Base-by-base conservation (phyloP, 1,284 basidiomycete species). In the Trichosporon faecale region DNA sequence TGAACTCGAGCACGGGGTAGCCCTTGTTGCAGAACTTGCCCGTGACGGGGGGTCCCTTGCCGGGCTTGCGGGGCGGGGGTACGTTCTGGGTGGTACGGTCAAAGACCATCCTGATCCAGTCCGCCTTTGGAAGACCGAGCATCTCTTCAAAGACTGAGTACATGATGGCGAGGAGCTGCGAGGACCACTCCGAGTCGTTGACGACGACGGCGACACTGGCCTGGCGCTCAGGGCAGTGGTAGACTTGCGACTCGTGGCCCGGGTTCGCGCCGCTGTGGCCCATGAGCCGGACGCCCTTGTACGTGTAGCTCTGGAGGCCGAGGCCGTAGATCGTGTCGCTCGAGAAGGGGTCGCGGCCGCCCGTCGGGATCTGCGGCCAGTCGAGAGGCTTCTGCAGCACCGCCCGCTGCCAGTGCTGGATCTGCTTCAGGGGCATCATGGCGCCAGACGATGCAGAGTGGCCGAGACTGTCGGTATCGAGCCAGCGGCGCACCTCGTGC, bases 261-360 rank as follows among this genome's bases (percentile, higher is more conserved):
- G 73, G 72, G 11, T 68, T 52, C 1, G 46, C 25, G n/a, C 74
- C 73, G 5, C 40, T 52, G 64, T 76, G 74, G 27, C 57, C 57
- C 5, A 61, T 4, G 27, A 61, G 5, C 4, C 16, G 14, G 18
- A 21, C 57, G 18, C 16, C n/a, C 57, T 61, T 18, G 57, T 61
- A 61, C 29, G 5, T 12, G 18, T 61, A 31, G 6, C 16, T 31
- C 21, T 18, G 8, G 7, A 31, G 57, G 31, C 57, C 57, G 3
- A 61, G 27, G 29, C 29, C 16, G 57, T 61, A 61, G 21, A 61
- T 33, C 29, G 21, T 12, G 4, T 61, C 57, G 29, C 29, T 61
- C 4, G 27, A 29, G 27, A 16, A 29, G 16, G 57, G 57, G 57
- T 61, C 57, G 57, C 57, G 14, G 16, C 3, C 29, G 4, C 57